These are phyloP conservation scores for Ensete ventricosum DNA, from an alignment of 176 grass and related monocot genomes.

Conservation along the genomic window DNA sequence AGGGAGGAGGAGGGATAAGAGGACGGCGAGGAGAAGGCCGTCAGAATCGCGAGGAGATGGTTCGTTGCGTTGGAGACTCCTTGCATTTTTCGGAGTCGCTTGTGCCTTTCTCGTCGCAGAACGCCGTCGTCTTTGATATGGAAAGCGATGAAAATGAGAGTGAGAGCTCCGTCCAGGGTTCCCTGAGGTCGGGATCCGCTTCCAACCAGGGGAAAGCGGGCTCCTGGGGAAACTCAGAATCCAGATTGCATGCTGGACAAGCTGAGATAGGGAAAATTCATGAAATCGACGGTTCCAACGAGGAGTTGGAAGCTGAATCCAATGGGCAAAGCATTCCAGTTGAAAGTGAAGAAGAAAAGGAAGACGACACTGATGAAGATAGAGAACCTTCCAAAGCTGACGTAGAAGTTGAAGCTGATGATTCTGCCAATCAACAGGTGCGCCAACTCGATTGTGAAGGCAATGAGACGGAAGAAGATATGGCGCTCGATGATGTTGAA, in stretches of 20 bases:
- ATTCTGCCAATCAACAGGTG: background rate
- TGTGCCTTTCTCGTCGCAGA: background rate
- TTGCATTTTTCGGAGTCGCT: background rate
- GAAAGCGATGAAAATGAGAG: background rate
- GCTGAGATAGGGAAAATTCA: background rate
- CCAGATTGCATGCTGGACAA: background rate
- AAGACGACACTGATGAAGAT: too few relatives aligned
- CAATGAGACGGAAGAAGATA: background rate
- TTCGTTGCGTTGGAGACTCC: too few relatives aligned
- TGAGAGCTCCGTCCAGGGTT: background rate
- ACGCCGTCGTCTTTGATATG: background rate
- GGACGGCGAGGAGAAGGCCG: too few relatives aligned
- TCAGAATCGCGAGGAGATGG: too few relatives aligned
- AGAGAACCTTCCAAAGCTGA: background rate
- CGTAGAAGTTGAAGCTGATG: background rate
- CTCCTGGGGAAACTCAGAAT: too few relatives aligned
- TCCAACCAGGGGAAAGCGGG: too few relatives aligned
- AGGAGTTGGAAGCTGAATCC: background rate
- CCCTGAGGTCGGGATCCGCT: too few relatives aligned
- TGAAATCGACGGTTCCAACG: background rate
- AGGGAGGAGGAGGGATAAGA: too few relatives aligned
- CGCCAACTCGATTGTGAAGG: background rate
- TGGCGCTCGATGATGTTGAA: too few relatives aligned
- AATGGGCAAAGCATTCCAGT: background rate
- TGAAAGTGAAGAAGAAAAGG: background rate